phyloP scores from a whole-genome alignment of 2,329 filamentous ascomycete species.

The Colletotrichum filicis region DNA sequence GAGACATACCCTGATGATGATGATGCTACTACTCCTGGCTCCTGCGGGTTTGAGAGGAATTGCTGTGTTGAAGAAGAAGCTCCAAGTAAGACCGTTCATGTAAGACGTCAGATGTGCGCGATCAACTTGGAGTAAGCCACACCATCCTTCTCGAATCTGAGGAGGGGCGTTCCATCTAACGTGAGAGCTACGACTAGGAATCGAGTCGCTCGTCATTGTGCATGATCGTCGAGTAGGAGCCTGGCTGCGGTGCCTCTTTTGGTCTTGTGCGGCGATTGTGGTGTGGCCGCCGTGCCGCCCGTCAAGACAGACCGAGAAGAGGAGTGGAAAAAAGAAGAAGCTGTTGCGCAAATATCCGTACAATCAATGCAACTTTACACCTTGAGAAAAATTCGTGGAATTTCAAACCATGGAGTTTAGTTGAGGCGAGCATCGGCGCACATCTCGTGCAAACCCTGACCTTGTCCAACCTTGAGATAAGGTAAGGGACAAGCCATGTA shows the following conservation, averaged over 20 bases:
- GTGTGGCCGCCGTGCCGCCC: not conserved
- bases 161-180: not conserved
- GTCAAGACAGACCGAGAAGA: not conserved
- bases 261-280: not conserved
- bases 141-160: not conserved
- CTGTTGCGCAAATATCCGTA: not conserved
- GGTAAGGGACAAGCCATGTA: conserved; percentile 16
- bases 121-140: not conserved
- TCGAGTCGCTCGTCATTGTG: not conserved
- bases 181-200: not conserved
- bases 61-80: not conserved
- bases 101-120: not conserved
- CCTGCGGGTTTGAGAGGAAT: too few relatives aligned
- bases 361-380: not conserved
- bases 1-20: not conserved
- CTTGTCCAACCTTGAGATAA: conserved; percentile 2
- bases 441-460: not conserved
- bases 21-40: not conserved
- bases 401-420: not conserved
- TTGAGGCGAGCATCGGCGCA: not conserved
- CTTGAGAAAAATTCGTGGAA: not conserved
- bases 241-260: not conserved
- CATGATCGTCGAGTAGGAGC: not conserved
- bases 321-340: not conserved
- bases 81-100: not conserved